These are phyloP conservation scores for Telfairia occidentalis DNA, from an alignment of 331 rosid species.

Conservation along the genomic window DNA sequence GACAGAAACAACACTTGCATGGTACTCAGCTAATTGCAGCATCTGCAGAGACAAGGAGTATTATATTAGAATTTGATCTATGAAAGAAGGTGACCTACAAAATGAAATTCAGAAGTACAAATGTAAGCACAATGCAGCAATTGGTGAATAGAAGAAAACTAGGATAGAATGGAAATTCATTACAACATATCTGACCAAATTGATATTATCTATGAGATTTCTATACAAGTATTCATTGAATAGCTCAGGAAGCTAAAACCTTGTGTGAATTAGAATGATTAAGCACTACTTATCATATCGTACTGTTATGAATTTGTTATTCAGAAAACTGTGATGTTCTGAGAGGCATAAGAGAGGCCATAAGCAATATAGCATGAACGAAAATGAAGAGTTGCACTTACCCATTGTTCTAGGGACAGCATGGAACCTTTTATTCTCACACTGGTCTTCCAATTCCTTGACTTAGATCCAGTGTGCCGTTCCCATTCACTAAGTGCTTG, in stretches of 20 bases:
- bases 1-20: constrained; percentile 57
- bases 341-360: constrained; percentile 6
- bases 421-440: constrained; percentile 78
- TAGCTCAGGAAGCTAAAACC: neutral
- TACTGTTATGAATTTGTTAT: neutral
- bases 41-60: constrained; percentile 48
- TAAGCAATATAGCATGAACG: neutral
- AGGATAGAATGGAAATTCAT: neutral
- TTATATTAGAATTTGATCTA: constrained; percentile 13
- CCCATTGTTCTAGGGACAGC: constrained; percentile 98
- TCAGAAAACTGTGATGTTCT: neutral
- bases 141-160: neutral
- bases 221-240: neutral
- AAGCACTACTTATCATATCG: neutral
- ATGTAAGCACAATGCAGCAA: neutral
- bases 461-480: constrained; percentile 84
- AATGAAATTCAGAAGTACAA: neutral
- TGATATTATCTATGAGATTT: neutral
- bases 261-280: neutral
- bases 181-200: neutral
- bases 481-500: constrained; percentile 98
- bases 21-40: constrained; percentile 91
- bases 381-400: constrained; percentile 29
- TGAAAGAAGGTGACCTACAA: neutral
- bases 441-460: constrained; percentile 86